A percentile compares a stretch with the other conserved stretches of the same genome.
Conservation (phyloP, 2,329 filamentous ascomycete species). For the Ophiosphaerella narmari region DNA sequence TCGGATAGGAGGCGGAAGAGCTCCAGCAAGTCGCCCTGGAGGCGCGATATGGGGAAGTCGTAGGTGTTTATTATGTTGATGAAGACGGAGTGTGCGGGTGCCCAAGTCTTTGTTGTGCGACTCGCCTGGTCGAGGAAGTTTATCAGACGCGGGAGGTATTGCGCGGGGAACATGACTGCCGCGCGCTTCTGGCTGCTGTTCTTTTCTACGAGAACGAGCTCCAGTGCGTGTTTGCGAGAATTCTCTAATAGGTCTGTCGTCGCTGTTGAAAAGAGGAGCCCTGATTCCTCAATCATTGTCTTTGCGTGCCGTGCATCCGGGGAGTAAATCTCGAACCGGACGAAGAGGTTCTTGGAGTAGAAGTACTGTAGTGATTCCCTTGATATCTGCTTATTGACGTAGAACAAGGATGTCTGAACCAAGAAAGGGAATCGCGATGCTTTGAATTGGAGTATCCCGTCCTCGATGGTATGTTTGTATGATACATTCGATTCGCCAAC, state of each 20-base stretch:
- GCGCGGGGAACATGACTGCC: slow-evolving; percentile 38
- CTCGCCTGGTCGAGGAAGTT: slow-evolving; percentile 39
- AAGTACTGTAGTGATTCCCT: slow-evolving; percentile 32
- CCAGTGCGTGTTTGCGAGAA: slow-evolving; percentile 28
- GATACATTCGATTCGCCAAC: slow-evolving; percentile 33
- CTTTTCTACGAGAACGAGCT: slow-evolving; percentile 36
- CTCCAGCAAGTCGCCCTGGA: slow-evolving; percentile 42
- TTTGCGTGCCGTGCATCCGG: slow-evolving; percentile 37
- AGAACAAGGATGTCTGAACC: slow-evolving; percentile 30
- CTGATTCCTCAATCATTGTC: slow-evolving; percentile 38
- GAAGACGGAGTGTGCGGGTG: slow-evolving; percentile 22
- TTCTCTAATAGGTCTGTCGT: slow-evolving; percentile 8
- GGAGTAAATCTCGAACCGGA: slow-evolving; percentile 31
- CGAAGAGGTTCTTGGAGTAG: slow-evolving; percentile 39
- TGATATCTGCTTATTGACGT: slow-evolving; percentile 31
- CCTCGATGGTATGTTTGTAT: slow-evolving; percentile 30
- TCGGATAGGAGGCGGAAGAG: slow-evolving; percentile 32
- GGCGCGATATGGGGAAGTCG: slow-evolving; percentile 21
- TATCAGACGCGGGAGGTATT: slow-evolving; percentile 41
- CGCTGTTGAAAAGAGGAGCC: slow-evolving; percentile 32
- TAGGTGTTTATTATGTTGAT: slow-evolving; percentile 32
- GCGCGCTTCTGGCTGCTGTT: slow-evolving; percentile 32
- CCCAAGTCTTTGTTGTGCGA: slow-evolving; percentile 26
- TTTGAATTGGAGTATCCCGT: slow-evolving; percentile 29
- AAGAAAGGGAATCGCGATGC: slow-evolving; percentile 37